phyloP scores from a whole-genome alignment of 495 filamentous ascomycete species.

The Talaromyces nanjingensis region DNA sequence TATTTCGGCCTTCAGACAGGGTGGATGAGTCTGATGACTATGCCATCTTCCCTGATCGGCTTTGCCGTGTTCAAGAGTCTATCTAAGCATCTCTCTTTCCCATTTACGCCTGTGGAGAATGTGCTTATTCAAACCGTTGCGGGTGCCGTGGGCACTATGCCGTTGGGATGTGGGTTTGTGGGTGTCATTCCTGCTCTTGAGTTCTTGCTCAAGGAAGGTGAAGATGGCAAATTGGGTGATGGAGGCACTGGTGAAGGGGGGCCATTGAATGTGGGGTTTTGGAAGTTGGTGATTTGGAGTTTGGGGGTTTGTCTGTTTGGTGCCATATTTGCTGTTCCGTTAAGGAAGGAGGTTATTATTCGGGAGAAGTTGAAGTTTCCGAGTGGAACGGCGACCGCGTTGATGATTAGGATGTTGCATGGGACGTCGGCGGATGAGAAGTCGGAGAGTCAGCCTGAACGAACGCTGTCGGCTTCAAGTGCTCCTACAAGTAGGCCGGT shows the following conservation, averaged over 20 bases:
- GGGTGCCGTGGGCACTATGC: conserved; percentile 93
- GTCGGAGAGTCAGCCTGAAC: conserved; percentile 10
- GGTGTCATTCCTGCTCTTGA: conserved; percentile 90
- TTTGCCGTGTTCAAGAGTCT: conserved; percentile 90
- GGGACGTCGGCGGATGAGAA: conserved; percentile 33
- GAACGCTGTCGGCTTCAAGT: background rate
- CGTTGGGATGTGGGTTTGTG: conserved; percentile 91
- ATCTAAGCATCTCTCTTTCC: conserved; percentile 58
- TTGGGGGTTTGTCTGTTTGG: conserved; percentile 91
- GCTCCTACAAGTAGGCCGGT: conserved; percentile 1
- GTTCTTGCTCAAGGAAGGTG: conserved; percentile 67
- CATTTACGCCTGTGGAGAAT: conserved; percentile 93
- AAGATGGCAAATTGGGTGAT: conserved; percentile 45
- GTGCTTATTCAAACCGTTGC: conserved; percentile 96
- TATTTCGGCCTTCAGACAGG: conserved; percentile 98
- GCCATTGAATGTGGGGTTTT: conserved; percentile 61
- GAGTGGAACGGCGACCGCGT: conserved; percentile 86
- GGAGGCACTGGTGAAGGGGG: conserved; percentile 58
- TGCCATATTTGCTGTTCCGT: conserved; percentile 89
- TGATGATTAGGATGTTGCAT: conserved; percentile 86
- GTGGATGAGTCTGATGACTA: conserved; percentile 79
- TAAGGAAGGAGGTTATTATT: conserved; percentile 83
- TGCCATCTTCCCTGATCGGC: conserved; percentile 93
- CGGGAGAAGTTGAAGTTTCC: conserved; percentile 89
- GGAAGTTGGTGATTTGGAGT: conserved; percentile 80